Base-by-base conservation (phyloP, 345 rosid genomes). In the Streptanthus diversifolius region DNA sequence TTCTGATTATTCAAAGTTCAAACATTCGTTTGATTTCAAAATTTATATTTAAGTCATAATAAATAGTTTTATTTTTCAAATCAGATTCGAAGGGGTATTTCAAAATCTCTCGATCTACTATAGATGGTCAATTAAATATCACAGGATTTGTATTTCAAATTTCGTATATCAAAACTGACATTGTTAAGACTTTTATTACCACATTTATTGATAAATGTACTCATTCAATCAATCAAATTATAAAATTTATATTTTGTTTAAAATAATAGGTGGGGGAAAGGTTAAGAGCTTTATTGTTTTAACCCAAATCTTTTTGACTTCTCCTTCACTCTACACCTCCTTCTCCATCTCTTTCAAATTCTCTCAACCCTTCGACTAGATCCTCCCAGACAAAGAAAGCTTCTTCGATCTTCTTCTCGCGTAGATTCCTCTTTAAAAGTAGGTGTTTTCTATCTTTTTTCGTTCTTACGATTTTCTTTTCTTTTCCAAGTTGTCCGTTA, bases 81-180 rank as follows among this genome's bases (percentile, higher is more conserved):
- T 64, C 13, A 63, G 10, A 57, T 18, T 18, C 4, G 3, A 8
- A 17, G 3, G 21, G 1, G 7, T 25, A 30, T 32, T 8, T 63
- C 2, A 30, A 21, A 32, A 33, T 65, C 18, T 19, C 5, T 49
- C 8, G 33, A 49, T 48, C 17, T 41, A 10, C 17, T 41, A 15
- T n/a, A n/a, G n/a, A n/a, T 11, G 17, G 19, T 18, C 41, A 54
- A 8, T 29, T 59, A 7, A 58, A 35, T 37, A 7, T 60, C 9
- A 63, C 63, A 41, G 2, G 21, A 41, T 63, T 30, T 51, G 7
- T 51, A 51, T n/a, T 67, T 59, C 68, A 67, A 74, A 67, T 39
- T 67, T 52, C 37, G 21, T 32, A 68, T 36, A 74, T 66, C 19
- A 74, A 67, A 74, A 74, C 73, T 74, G 73, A 66, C 55, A 41